These are phyloP conservation scores for Marasmius oreades DNA, from an alignment of 1,284 basidiomycete genomes.

Conservation along the genomic window DNA sequence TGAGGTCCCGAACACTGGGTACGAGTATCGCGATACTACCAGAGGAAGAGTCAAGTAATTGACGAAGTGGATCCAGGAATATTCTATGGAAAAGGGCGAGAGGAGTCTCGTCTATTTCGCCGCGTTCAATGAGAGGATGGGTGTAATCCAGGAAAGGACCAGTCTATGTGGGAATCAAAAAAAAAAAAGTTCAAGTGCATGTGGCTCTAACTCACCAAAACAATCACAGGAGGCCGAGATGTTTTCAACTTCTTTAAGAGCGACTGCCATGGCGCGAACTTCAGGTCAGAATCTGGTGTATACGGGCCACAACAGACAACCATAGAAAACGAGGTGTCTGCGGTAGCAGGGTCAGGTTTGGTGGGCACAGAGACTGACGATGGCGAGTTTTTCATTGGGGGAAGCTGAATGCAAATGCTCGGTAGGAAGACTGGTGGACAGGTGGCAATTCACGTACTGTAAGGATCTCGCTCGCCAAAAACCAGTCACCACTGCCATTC, in stretches of 20 bases:
- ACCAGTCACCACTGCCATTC: constrained; percentile 89
- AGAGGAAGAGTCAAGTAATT: constrained; percentile 61
- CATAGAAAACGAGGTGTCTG: constrained; percentile 53
- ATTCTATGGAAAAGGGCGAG: constrained; percentile 66
- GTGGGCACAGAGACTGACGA: constrained; percentile 18
- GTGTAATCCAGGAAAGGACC: constrained; percentile 86
- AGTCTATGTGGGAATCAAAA: constrained; percentile 43
- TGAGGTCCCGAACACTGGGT: constrained; percentile 80
- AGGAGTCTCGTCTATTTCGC: constrained; percentile 67
- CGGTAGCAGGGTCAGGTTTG: constrained; percentile 30
- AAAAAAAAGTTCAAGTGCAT: neutral
- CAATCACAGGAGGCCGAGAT: constrained; percentile 70
- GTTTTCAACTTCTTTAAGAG: constrained; percentile 55
- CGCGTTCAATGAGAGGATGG: constrained; percentile 72
- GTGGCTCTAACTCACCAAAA: constrained; percentile 58
- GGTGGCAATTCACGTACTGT: constrained; percentile 44
- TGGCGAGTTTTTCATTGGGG: constrained; percentile 40
- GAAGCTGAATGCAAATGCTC: constrained; percentile 37
- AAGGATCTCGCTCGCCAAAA: constrained; percentile 81
- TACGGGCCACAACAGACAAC: constrained; percentile 79
- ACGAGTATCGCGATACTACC: constrained; percentile 73
- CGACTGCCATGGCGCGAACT: constrained; percentile 65
- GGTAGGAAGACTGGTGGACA: constrained; percentile 16
- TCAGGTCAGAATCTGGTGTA: constrained; percentile 74
- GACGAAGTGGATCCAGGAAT: constrained; percentile 58